Evolutionary conservation across 2,329 filamentous ascomycete genomes (phyloP), one percentile per base, ranked within the genome.

Genomic region (Fusarium newnesense): DNA sequence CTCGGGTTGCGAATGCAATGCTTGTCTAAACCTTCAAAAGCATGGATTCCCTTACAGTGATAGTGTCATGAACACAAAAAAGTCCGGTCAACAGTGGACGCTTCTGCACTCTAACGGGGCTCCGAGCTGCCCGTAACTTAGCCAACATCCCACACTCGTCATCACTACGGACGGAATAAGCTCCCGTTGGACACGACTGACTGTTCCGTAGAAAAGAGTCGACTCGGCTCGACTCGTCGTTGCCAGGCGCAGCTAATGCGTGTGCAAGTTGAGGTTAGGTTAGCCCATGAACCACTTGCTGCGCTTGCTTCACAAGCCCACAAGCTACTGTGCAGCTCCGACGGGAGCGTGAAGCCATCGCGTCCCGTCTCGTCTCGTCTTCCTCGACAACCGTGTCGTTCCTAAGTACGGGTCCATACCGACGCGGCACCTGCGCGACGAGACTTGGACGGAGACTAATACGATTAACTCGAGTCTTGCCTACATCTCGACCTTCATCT

Each of bases 91-190:
- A 62, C 69, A 67, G 21, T 42, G 57, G 46, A 75, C 67, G 70
- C 67, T 68, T 71, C 75, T 77, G 75, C 70, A 75, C 52, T 72
- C 61, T 50, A 65, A 76, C 64, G 72, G 74, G 69, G 70, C 64
- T 64, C 64, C 60, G 61, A 60, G 60, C 53, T 66, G 72, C 42
- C 70, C 69, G 73, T 69, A 61, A 64, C 72, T 65, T 67, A 57
- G 72, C 62, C 72, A 75, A 76, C 72, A 64, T 75, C 66, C 72
- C 64, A 75, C 59, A 57, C 56, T 69, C 66, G 66, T 76, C 62
- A 72, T 71, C 69, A 66, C 44, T 39, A 50, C 32, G 43, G 56
- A n/a, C 64, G 56, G 71, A 53, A 59, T 67, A 66, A 56, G 47
- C 60, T 69, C 60, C 44, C 18, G 64, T 58, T 59, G 60, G 39